Conservation (phyloP, 2,329 filamentous ascomycete species). For the Aspergillus floridensis region DNA sequence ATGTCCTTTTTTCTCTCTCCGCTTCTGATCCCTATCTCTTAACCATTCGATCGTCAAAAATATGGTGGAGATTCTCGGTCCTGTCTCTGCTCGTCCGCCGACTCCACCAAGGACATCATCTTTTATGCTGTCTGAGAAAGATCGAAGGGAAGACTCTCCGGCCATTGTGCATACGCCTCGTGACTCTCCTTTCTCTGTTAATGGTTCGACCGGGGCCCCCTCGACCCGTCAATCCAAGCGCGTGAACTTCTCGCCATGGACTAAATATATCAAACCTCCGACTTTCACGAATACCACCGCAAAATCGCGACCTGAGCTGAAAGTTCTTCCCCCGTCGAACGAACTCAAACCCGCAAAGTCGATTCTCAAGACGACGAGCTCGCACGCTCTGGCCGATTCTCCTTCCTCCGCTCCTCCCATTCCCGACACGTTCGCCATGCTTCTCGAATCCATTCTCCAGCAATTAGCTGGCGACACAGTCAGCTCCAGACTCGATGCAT, state of each 20-base stretch:
- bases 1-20: constrained; percentile 27
- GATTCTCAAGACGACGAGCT: constrained; percentile 72
- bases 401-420: constrained; percentile 47
- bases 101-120: constrained; percentile 52
- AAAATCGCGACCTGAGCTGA: constrained; percentile 43
- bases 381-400: constrained; percentile 42
- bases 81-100: constrained; percentile 53
- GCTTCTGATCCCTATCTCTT: constrained; percentile 16
- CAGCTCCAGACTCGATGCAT: constrained; percentile 76
- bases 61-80: constrained; percentile 47
- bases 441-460: constrained; percentile 81
- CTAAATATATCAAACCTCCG: constrained; percentile 53
- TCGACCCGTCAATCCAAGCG: constrained; percentile 50
- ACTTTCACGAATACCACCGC: constrained; percentile 28
- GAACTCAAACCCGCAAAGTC: constrained; percentile 61
- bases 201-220: constrained; percentile 34
- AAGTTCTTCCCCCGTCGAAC: constrained; percentile 48
- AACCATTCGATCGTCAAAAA: constrained; percentile 25
- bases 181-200: constrained; percentile 44
- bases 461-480: constrained; percentile 74
- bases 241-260: constrained; percentile 62
- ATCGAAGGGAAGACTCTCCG: constrained; percentile 41
- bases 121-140: constrained; percentile 28
- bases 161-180: constrained; percentile 38
- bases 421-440: constrained; percentile 65